phyloP scores from a whole-genome alignment of 2,329 filamentous ascomycete genomes.

The Arthrobotrys iridis region DNA sequence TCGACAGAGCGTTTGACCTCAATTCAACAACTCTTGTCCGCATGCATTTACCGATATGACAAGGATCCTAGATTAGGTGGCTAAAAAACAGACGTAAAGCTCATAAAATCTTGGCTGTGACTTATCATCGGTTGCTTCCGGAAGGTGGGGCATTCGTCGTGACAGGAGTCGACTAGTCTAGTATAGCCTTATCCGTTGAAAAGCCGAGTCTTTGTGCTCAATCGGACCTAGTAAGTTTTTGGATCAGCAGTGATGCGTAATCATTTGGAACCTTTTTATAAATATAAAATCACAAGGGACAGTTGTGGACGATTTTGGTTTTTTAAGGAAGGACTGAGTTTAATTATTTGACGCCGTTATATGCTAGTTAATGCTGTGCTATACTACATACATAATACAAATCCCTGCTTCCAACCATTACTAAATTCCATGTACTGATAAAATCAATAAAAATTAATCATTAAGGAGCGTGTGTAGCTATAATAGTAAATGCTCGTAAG shows the following conservation, averaged over 20 bases:
- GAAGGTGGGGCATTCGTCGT: conserved; percentile 6
- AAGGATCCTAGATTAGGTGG: conserved; percentile 2
- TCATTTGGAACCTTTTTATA: neutral
- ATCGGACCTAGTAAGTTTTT: neutral
- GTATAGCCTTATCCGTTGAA: neutral
- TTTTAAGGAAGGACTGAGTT: conserved; percentile 33
- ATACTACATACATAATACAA: conserved; percentile 16
- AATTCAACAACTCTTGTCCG: neutral
- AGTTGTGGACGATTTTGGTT: neutral
- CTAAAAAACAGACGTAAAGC: too few species aligned
- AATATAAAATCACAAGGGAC: neutral
- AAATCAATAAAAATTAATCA: conserved; percentile 21
- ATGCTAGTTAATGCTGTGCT: conserved; percentile 29
- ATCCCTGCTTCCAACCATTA: conserved; percentile 19
- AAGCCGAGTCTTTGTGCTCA: neutral
- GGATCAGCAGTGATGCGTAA: neutral
- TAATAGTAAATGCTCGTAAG: conserved; percentile 11
- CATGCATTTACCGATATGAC: conserved; percentile 12
- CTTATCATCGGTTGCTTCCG: conserved; percentile 18
- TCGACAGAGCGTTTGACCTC: too few species aligned
- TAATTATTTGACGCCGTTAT: conserved; percentile 34
- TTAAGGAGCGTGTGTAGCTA: conserved; percentile 11
- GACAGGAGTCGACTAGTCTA: too few species aligned
- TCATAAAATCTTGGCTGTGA: conserved; percentile 8
- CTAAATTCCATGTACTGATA: neutral